Evolutionary conservation across 495 filamentous ascomycete species (phyloP), one percentile per base, ranked within the genome.

Genomic region (Massariosphaeria phaeospora): DNA sequence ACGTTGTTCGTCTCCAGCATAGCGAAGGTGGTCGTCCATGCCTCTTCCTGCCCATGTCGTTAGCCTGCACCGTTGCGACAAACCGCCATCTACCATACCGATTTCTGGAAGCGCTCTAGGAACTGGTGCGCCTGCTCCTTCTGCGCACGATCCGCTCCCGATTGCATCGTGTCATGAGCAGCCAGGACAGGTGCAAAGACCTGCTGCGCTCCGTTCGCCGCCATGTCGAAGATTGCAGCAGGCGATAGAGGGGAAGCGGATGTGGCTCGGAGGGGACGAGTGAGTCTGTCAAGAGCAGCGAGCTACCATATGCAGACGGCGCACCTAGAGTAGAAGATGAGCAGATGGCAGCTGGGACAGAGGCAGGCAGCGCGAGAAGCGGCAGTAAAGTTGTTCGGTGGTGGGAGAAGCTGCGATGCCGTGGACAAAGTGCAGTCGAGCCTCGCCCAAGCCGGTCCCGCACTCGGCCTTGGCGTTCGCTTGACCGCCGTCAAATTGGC

Each of bases 21-120:
- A 39, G 81, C 79, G 66, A 95, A 84, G 39, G 88, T 95, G 12
- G 83, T 81, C 13, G 83, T 84, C 93, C 93, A 99, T 52, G 93
- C 94, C 63, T 89, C 85, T 67, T 88, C 68, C 88, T 91, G 71
- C 24, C 17, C 2, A 15, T 35, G n/a, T 7, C 12, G 51, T 61
- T 17, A 61, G 54, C 56, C 15, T 23, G 18, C 1, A 2, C 12
- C 12, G 6, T 2, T 40, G 34, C 26, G 34, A 5, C 18, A 21
- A 4, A 11, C 21, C 27, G 31, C 17, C 29, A 10, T 4, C 7
- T 50, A 55, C 81, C 89, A 55, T 71, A 96, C 91, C 65, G 93
- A 95, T 79, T 97, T 99, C 81, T 99, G 93, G 75, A 96, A 99
- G 53, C 83, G 83, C 73, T 93, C 88, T 45, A 99, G 79, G 70